phyloP scores from a whole-genome alignment of 106 monocot genomes.

The Chionographis japonica region DNA sequence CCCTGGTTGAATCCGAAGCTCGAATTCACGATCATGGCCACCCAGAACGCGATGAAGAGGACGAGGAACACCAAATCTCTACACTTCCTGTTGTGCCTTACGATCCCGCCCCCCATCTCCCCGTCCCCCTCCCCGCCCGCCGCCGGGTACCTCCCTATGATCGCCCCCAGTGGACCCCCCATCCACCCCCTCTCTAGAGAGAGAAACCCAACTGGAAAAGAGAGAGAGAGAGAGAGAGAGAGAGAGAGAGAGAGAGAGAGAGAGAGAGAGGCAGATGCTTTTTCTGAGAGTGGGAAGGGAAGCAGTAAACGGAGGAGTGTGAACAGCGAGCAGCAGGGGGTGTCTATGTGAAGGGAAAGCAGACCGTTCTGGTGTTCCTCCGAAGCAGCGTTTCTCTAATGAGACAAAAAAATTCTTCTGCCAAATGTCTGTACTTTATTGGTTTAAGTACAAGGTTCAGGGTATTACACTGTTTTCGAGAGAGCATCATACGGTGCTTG shows the following conservation, averaged over 20 bases:
- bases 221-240: background rate
- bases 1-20: slow-evolving; percentile 88
- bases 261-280: background rate
- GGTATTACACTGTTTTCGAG: too few relatives aligned
- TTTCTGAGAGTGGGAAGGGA: too few relatives aligned
- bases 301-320: background rate
- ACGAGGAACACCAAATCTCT: slow-evolving; percentile 64
- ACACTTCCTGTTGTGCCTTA: slow-evolving; percentile 64
- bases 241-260: background rate
- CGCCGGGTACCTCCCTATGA: slow-evolving; percentile 66
- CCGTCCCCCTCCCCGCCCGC: slow-evolving; percentile 17
- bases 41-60: slow-evolving; percentile 71
- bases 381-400: background rate
- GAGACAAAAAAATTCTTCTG: too few relatives aligned
- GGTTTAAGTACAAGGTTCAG: too few relatives aligned
- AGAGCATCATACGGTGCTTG: too few relatives aligned
- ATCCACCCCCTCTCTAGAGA: slow-evolving; percentile 5
- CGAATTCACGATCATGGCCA: slow-evolving; percentile 85
- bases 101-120: slow-evolving; percentile 29
- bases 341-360: slow-evolving; percentile 11
- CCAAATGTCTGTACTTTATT: too few relatives aligned
- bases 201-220: background rate
- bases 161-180: slow-evolving; percentile 51
- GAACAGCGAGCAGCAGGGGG: background rate
- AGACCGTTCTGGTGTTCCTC: slow-evolving; percentile 9